phyloP scores from a whole-genome alignment of 2,329 filamentous ascomycete species.

The Trichoderma polysporum region DNA sequence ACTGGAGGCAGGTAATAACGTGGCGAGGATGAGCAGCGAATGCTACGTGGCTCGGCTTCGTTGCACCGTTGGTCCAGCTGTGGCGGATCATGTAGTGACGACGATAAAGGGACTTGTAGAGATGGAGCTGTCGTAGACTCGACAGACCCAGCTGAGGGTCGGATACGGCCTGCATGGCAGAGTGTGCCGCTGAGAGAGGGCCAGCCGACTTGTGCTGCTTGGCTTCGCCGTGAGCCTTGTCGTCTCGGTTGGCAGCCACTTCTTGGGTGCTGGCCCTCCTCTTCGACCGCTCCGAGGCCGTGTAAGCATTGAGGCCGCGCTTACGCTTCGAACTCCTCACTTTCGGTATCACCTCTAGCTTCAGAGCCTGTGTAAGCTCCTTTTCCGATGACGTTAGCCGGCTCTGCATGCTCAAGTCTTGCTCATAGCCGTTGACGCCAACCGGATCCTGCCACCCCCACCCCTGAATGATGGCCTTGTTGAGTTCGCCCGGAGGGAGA shows the following conservation, averaged over 20 bases:
- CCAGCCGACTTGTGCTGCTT: slow-evolving; percentile 68
- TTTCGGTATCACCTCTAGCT: slow-evolving; percentile 44
- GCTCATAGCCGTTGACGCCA: slow-evolving; percentile 72
- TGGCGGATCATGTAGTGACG: slow-evolving; percentile 87
- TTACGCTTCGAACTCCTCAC: slow-evolving; percentile 57
- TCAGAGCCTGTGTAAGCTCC: slow-evolving; percentile 46
- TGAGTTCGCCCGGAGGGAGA: slow-evolving; percentile 77
- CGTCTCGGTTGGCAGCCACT: slow-evolving; percentile 42
- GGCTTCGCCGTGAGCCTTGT: slow-evolving; percentile 40
- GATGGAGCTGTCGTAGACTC: slow-evolving; percentile 77
- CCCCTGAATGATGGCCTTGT: slow-evolving; percentile 81
- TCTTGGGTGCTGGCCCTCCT: slow-evolving; percentile 53
- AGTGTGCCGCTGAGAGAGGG: slow-evolving; percentile 80
- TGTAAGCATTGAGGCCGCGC: slow-evolving; percentile 47
- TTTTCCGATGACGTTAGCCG: slow-evolving; percentile 54
- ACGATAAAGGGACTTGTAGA: slow-evolving; percentile 95
- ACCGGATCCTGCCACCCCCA: slow-evolving; percentile 97
- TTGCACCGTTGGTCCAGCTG: slow-evolving; percentile 85
- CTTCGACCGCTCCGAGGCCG: slow-evolving; percentile 52
- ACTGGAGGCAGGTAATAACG: slow-evolving; percentile 96
- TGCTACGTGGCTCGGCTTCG: slow-evolving; percentile 86
- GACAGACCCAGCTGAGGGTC: slow-evolving; percentile 78
- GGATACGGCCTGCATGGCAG: slow-evolving; percentile 78
- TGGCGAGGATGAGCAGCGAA: slow-evolving; percentile 96
- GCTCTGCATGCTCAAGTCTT: slow-evolving; percentile 67